Evolutionary conservation across 169 alveolate species (phyloP).

Genomic region (Plasmodium knowlesi): DNA sequence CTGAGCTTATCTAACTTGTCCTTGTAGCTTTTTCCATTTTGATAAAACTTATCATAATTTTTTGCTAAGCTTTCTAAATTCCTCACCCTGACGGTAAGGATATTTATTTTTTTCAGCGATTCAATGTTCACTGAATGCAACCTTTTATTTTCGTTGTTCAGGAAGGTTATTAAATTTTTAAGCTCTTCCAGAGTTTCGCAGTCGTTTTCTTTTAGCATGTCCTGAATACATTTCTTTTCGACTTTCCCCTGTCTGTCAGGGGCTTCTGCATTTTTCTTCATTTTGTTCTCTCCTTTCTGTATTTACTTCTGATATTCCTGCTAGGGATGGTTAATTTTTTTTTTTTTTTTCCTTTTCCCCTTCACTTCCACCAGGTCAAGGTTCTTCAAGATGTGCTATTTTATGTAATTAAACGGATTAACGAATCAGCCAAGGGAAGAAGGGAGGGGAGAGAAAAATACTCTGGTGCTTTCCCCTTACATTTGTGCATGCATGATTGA

Average conservation of each 20-base stretch:
- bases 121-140: constrained; percentile 51
- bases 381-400: neutral
- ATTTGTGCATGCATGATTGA: neutral
- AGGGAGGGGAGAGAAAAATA: neutral
- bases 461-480: neutral
- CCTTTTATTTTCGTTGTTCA: constrained; percentile 62
- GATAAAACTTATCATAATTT: constrained; percentile 15
- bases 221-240: constrained; percentile 31
- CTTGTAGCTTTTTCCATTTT: constrained; percentile 7
- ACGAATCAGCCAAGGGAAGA: neutral
- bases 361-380: neutral
- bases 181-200: constrained; percentile 62
- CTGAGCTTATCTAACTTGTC: constrained; percentile 8
- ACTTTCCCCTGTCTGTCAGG: neutral
- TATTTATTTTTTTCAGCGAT: constrained; percentile 37
- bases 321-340: neutral
- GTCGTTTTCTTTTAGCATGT: constrained; percentile 55
- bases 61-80: constrained; percentile 45
- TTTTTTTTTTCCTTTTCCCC: neutral
- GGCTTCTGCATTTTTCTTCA: neutral
- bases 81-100: constrained; percentile 39
- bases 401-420: neutral
- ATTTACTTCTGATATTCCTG: neutral
- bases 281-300: neutral
- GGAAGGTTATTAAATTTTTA: constrained; percentile 37